phyloP scores from a whole-genome alignment of 2,329 filamentous ascomycete genomes.

The Ampelomyces quisqualis region DNA sequence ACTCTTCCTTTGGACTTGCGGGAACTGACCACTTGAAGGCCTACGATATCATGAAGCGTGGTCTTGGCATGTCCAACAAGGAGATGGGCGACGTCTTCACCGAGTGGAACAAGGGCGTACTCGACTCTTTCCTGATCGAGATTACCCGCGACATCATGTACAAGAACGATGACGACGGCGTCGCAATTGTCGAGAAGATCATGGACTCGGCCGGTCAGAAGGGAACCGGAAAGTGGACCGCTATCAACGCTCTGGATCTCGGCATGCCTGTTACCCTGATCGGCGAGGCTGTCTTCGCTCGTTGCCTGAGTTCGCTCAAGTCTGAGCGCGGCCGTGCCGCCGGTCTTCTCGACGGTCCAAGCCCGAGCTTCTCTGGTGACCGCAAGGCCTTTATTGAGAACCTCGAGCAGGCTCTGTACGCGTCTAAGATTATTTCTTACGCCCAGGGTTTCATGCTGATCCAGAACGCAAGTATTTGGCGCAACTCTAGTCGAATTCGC shows the following conservation, averaged over 20 bases:
- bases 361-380: conserved; percentile 81
- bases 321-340: conserved; percentile 83
- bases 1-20: not conserved
- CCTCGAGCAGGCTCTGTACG: conserved; percentile 97
- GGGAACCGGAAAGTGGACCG: conserved; percentile 99
- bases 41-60: conserved; percentile 99
- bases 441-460: conserved; percentile 99
- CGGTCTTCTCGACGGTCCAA: conserved; percentile 73
- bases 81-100: conserved; percentile 94
- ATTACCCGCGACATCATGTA: conserved; percentile 99
- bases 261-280: conserved; percentile 98
- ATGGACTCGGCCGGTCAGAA: conserved; percentile 98
- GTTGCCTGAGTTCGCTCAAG: conserved; percentile 94
- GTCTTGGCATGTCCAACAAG: conserved; percentile 82
- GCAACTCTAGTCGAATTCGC: not conserved
- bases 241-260: conserved; percentile 97
- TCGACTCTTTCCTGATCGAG: conserved; percentile 97
- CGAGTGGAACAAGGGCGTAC: conserved; percentile 97
- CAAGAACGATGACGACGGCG: conserved; percentile 93
- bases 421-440: conserved; percentile 99
- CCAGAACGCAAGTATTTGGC: conserved; percentile 71
- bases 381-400: conserved; percentile 92
- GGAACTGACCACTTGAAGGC: conserved; percentile 59
- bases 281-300: conserved; percentile 92
- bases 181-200: conserved; percentile 95